Evolutionary conservation across 2,329 filamentous ascomycete species (phyloP).

Genomic region (Colletotrichum lindemuthianum): DNA sequence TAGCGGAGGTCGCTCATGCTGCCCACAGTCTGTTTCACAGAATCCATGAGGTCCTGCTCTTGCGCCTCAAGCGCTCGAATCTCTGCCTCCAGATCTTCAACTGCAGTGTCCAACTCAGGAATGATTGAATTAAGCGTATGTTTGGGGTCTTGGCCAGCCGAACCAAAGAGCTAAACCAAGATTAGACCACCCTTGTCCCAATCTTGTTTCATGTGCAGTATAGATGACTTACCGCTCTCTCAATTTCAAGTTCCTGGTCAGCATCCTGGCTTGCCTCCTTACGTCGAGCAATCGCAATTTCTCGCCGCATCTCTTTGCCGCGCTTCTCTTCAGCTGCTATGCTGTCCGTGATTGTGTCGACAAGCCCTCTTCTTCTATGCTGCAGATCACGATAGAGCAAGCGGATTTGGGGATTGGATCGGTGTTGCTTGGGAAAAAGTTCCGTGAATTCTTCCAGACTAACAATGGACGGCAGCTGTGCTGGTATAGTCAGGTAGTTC

Average conservation of each 20-base stretch:
- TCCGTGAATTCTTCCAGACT: conserved; percentile 79
- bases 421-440: conserved; percentile 76
- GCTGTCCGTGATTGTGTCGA: conserved; percentile 73
- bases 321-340: conserved; percentile 72
- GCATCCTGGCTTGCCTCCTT: conserved; percentile 64
- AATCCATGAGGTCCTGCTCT: conserved; percentile 66
- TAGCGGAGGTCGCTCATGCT: conserved; percentile 85
- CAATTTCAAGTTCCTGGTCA: conserved; percentile 73
- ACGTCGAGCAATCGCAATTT: conserved; percentile 64
- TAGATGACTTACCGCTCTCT: conserved; percentile 59
- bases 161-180: conserved; percentile 65
- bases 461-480: conserved; percentile 77
- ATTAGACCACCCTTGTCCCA: neutral
- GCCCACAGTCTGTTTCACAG: conserved; percentile 73
- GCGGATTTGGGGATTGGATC: conserved; percentile 73
- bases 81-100: conserved; percentile 72
- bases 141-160: conserved; percentile 56
- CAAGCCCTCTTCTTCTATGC: conserved; percentile 73
- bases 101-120: conserved; percentile 75
- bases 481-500: conserved; percentile 81
- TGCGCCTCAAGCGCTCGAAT: conserved; percentile 73
- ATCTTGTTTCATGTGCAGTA: neutral
- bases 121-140: conserved; percentile 74
- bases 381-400: conserved; percentile 83
- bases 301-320: conserved; percentile 67